Conservation (phyloP, 805 yeast genomes). For the Candida succiphila region DNA sequence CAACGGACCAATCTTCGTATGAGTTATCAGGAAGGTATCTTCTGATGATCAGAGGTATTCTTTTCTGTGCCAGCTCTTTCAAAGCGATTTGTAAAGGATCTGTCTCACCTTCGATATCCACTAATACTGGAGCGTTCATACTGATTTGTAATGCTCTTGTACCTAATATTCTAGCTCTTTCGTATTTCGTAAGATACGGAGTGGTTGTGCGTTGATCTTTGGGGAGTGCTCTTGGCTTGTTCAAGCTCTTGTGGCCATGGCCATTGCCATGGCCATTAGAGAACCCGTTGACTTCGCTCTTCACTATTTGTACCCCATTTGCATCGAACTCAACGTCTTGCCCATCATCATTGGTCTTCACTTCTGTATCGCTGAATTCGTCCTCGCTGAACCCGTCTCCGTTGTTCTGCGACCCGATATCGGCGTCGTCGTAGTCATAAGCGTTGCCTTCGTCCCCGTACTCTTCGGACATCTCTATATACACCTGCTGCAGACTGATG, state of each 20-base stretch:
- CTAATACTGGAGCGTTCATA: constrained; percentile 96
- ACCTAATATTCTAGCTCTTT: constrained; percentile 94
- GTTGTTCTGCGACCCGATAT: constrained; percentile 53
- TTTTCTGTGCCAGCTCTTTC: constrained; percentile 91
- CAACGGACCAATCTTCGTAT: constrained; percentile 98
- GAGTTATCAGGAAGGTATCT: constrained; percentile 95
- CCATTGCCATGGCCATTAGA: constrained; percentile 27
- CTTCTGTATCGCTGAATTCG: constrained; percentile 29
- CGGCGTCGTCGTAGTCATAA: constrained; percentile 74
- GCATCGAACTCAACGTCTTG: constrained; percentile 39
- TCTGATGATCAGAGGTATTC: constrained; percentile 91
- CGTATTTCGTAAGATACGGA: constrained; percentile 98
- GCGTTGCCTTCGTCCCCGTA: constrained; percentile 54
- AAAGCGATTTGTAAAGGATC: constrained; percentile 97
- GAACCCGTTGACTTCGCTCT: constrained; percentile 58
- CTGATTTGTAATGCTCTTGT: constrained; percentile 96
- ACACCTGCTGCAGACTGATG: too few relatives aligned
- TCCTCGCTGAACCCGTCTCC: constrained; percentile 22
- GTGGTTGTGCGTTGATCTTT: constrained; percentile 87
- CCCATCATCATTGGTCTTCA: too few relatives aligned
- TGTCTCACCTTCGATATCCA: constrained; percentile 97
- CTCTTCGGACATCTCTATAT: too few relatives aligned
- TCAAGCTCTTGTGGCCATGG: constrained; percentile 27
- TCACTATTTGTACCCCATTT: constrained; percentile 65
- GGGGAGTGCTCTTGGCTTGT: constrained; percentile 60